Percentiles rank a stretch among this genome's conserved stretches.
Evolutionary conservation across 2,329 filamentous ascomycete species (phyloP).

Genomic region (Exophiala dermatitidis): DNA sequence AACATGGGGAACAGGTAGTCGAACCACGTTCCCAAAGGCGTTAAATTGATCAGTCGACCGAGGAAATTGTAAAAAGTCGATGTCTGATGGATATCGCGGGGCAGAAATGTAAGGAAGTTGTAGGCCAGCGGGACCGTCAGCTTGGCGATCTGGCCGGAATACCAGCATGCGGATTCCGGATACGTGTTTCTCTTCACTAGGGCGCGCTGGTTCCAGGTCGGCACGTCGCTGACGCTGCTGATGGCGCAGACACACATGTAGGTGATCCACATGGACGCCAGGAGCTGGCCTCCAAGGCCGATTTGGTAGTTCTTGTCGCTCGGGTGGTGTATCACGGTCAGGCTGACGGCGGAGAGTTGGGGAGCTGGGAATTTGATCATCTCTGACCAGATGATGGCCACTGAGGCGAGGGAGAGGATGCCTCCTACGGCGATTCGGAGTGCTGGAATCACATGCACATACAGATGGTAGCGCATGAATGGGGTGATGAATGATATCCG

Average conservation of each 20-base stretch:
- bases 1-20: constrained; percentile 84
- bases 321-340: constrained; percentile 58
- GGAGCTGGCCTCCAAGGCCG: constrained; percentile 76
- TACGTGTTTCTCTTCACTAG: constrained; percentile 87
- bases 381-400: constrained; percentile 88
- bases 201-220: constrained; percentile 94
- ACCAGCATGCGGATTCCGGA: constrained; percentile 91
- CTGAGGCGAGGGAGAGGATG: constrained; percentile 66
- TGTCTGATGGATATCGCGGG: constrained; percentile 60
- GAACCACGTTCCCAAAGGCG: constrained; percentile 73
- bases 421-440: constrained; percentile 58
- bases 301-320: constrained; percentile 65
- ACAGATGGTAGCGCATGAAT: constrained; percentile 69
- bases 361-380: constrained; percentile 75
- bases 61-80: constrained; percentile 86
- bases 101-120: constrained; percentile 91
- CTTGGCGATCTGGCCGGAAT: constrained; percentile 83
- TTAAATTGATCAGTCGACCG: constrained; percentile 74
- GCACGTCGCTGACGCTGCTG: constrained; percentile 80
- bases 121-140: constrained; percentile 88
- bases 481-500: constrained; percentile 64
- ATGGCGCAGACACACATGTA: constrained; percentile 95
- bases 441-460: constrained; percentile 67
- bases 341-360: constrained; percentile 62
- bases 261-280: constrained; percentile 79